These are phyloP conservation scores for Grifola frondosa DNA, from an alignment of 1,284 basidiomycete species.

Conservation along the genomic window DNA sequence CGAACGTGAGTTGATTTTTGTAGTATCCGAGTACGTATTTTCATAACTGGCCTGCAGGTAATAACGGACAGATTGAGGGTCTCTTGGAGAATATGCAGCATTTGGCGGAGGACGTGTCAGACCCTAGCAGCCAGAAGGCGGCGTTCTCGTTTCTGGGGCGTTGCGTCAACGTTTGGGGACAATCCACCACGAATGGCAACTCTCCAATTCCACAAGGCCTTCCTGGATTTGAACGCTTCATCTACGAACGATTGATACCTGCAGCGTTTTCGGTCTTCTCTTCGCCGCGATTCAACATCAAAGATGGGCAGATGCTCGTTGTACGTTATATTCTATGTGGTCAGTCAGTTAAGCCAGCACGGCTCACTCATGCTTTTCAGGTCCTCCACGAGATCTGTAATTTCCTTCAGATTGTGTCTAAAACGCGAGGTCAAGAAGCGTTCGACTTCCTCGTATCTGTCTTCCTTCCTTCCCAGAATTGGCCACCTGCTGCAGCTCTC, in stretches of 20 bases:
- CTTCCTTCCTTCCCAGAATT: constrained; percentile 87
- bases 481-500: constrained; percentile 75
- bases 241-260: constrained; percentile 88
- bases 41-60: constrained; percentile 49
- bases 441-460: constrained; percentile 78
- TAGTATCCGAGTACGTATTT: background rate
- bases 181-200: constrained; percentile 45
- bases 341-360: too few species aligned
- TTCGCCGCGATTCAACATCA: constrained; percentile 79
- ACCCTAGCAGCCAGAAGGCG: constrained; percentile 74
- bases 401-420: constrained; percentile 78
- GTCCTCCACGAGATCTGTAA: constrained; percentile 86
- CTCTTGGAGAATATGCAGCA: constrained; percentile 76
- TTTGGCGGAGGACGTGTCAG: constrained; percentile 74
- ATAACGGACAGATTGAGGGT: constrained; percentile 74
- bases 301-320: constrained; percentile 82
- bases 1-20: constrained; percentile 59
- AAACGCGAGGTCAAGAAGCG: constrained; percentile 82
- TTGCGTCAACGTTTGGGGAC: constrained; percentile 82
- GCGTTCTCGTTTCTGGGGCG: constrained; percentile 82
- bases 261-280: constrained; percentile 84
- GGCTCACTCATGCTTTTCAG: too few species aligned
- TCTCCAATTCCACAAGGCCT: constrained; percentile 49
- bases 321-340: constrained; percentile 45
- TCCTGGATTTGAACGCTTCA: constrained; percentile 91